Base-by-base conservation (phyloP, 306 rosid species). In the Begonia loranthoides region DNA sequence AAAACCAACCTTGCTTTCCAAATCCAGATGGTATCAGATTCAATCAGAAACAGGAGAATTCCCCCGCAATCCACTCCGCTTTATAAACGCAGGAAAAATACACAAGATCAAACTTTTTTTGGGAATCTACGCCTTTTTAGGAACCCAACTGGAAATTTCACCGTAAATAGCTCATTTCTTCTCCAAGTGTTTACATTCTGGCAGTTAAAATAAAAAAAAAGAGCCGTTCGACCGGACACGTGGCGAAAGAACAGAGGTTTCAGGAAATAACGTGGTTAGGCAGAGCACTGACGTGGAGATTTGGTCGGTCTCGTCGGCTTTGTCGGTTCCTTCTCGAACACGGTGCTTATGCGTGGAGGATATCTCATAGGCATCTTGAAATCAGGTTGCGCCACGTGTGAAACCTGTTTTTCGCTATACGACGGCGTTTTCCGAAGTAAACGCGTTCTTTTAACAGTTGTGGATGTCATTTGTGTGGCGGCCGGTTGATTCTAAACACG, bases 181-280 rank as follows among this genome's bases (percentile, higher is more conserved):
- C 9, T 49, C 58, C 9, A 43, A 40, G 24, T 15, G n/a, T 28
- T 47, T 21, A 41, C 49, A 13, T 47, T 12, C 50, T 58, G 75
- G 92, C 84, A 71, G 94, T 83, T 83, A 76, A 76, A 70, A 64
- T 10, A 3, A 4, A 43, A 15, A 73, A 79, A 81, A 75, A 73
- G 79, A 84, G 88, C 93, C 97, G 97, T 81, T 83, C 17, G 54
- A 24, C 44, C 0, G 54, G 57, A 71, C 87, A 81, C 93, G 87
- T 77, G 95, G 67, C 73, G 38, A 1, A 0, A 13, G 1, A 0
- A 11, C 65, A 36, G 22, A 54, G 22, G 14, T 6, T 33, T 38
- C 5, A 39, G 39, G 57, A 54, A 36, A 53, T n/a, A 19, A 61
- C 68, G 36, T 48, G 57, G 41, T 53, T 70, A 33, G 56, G 47